Evolutionary conservation across 331 rosid genomes (phyloP), one percentile per base, ranked within the genome.

Genomic region (Prunus yedoensis): DNA sequence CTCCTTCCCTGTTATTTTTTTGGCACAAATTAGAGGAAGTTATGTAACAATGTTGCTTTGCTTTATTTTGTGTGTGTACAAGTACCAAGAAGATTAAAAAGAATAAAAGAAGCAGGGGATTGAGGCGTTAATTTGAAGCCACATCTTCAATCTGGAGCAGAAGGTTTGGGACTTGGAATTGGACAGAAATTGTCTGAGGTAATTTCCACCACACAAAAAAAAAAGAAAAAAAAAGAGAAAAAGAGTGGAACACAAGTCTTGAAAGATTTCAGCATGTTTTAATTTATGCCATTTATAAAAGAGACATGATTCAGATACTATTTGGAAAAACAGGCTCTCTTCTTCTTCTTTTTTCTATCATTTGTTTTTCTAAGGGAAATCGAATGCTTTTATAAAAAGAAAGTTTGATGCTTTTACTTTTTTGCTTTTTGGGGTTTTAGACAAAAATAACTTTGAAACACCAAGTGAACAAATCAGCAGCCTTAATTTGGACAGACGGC

Each of bases 231-330:
- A 9, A 32, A 3, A 5, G 0, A 32, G 9, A 38, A 51, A 9
- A 30, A 16, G 12, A 17, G 32, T 38, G 76, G 56, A 35, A n/a
- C 66, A 56, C 64, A 10, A 3, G 66, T 57, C 66, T 15, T 15
- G 0, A 57, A 28, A 57, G 6, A 71, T 57, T 57, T 56, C 53
- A 38, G 76, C 66, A 71, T 56, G 76, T n/a, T 71, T 71, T 71
- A 17, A 49, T 71, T 38, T 57, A 38, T 71, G 66, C 66, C 10
- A 56, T 14, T 71, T 38, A 15, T 32, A 1, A 71, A 71, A 41
- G 66, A n/a, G 35, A 38, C 11, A 18, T 20, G 50, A 50, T 62
- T 59, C 38, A 45, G 69, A 59, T 60, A 45, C 43, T 51, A 27
- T 23, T 32, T 62, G 32, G 28, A 53, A 18, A 71, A 13, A 71